These are phyloP conservation scores for Eruca vesicaria DNA, from an alignment of 441 rosid species.

Conservation along the genomic window DNA sequence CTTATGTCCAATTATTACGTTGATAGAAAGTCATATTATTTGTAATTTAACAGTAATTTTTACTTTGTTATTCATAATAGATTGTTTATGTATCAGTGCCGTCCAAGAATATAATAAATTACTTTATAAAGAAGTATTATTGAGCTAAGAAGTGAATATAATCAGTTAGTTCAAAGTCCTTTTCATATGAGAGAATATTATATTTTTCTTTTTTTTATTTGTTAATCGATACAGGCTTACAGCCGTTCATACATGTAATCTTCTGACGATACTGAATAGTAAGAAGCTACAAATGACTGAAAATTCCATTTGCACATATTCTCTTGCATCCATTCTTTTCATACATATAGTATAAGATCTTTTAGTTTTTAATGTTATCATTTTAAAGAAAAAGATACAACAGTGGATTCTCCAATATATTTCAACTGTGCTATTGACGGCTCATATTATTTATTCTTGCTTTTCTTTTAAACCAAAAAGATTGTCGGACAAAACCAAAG, in stretches of 20 bases:
- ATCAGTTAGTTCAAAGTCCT: conserved; percentile 27
- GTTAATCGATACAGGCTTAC: not conserved
- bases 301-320: conserved; percentile 13
- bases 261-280: not conserved
- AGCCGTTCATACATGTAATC: not conserved
- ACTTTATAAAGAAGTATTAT: not conserved
- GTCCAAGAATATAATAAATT: not conserved
- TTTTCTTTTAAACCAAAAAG: not conserved
- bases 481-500: no score
- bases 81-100: not conserved
- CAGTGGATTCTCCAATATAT: not conserved
- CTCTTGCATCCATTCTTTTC: not conserved
- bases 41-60: no score
- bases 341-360: not conserved
- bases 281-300: not conserved
- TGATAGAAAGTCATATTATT: no score
- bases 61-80: not conserved
- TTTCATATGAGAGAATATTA: conserved; percentile 5
- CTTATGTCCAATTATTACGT: no score
- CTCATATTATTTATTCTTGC: not conserved
- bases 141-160: conserved; percentile 7
- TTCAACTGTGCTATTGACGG: conserved; percentile 25
- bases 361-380: not conserved
- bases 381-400: not conserved
- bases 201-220: not conserved